Evolutionary conservation across 2,329 filamentous ascomycete species (phyloP).

Genomic region (Atkinsonella texensis): DNA sequence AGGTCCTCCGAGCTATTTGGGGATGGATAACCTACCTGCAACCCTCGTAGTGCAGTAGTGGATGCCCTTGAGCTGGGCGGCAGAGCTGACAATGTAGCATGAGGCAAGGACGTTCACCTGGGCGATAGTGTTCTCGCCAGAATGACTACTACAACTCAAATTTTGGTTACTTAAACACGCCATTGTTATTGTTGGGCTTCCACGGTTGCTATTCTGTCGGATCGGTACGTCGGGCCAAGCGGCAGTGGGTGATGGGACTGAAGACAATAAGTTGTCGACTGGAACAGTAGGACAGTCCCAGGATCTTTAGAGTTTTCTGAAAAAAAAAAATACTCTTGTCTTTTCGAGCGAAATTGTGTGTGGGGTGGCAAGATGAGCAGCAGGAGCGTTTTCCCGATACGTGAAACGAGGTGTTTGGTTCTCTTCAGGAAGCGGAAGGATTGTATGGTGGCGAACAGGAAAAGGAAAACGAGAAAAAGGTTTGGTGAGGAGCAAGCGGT

Average conservation of each 20-base stretch:
- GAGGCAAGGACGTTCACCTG: constrained; percentile 73
- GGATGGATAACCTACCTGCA: constrained; percentile 43
- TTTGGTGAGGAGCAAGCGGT: constrained; percentile 1
- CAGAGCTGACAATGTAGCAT: constrained; percentile 74
- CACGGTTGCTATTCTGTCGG: constrained; percentile 12
- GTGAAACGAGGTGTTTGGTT: background rate
- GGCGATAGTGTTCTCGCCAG: constrained; percentile 53
- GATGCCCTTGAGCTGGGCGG: constrained; percentile 65
- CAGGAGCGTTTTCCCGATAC: background rate
- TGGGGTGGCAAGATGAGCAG: background rate
- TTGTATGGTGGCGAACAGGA: background rate
- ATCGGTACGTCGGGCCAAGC: background rate
- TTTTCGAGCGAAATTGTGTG: background rate
- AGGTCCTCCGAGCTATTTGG: too few relatives aligned
- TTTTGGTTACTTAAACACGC: constrained; percentile 60
- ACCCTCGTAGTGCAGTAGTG: constrained; percentile 93
- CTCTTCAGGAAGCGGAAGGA: too few relatives aligned
- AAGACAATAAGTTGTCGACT: too few relatives aligned
- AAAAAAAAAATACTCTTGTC: background rate
- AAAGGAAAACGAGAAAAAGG: background rate
- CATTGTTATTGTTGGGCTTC: constrained; percentile 30
- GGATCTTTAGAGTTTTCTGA: background rate
- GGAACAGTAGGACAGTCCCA: background rate
- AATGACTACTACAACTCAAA: constrained; percentile 64
- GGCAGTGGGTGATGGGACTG: too few relatives aligned